These are phyloP conservation scores for Sporothrix schenckii DNA, from an alignment of 2,329 filamentous ascomycete species.

Conservation along the genomic window DNA sequence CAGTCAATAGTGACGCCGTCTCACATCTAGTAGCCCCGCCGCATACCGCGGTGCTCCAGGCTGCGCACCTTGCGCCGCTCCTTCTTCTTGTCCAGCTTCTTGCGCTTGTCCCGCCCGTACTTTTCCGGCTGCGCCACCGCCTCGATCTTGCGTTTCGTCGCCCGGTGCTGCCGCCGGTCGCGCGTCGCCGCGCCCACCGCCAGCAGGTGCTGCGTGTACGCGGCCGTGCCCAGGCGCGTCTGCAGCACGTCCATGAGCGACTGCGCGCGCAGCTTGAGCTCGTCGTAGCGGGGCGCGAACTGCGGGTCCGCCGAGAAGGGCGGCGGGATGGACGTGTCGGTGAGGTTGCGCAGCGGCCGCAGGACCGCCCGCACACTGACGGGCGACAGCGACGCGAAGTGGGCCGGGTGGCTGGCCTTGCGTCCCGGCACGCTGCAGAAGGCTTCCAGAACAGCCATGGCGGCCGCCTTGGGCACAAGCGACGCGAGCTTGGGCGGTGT, in stretches of 20 bases:
- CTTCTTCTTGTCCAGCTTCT: slow-evolving; percentile 82
- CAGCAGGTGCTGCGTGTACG: slow-evolving; percentile 74
- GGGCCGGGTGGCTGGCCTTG: slow-evolving; percentile 48
- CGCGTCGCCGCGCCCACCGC: slow-evolving; percentile 73
- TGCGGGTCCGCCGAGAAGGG: slow-evolving; percentile 71
- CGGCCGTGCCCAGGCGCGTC: slow-evolving; percentile 77
- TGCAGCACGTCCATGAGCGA: slow-evolving; percentile 82
- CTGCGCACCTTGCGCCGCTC: slow-evolving; percentile 79
- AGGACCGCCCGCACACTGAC: slow-evolving; percentile 63
- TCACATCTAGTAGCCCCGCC: slow-evolving; percentile 64
- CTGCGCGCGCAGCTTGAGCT: slow-evolving; percentile 70
- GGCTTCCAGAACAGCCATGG: slow-evolving; percentile 72
- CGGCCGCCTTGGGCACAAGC: slow-evolving; percentile 73
- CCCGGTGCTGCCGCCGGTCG: slow-evolving; percentile 70
- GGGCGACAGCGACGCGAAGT: slow-evolving; percentile 51
- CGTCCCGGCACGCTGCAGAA: slow-evolving; percentile 57
- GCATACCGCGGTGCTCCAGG: slow-evolving; percentile 68
- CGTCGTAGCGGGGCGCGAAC: slow-evolving; percentile 71
- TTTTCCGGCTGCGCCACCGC: slow-evolving; percentile 80
- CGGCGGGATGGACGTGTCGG: slow-evolving; percentile 72
- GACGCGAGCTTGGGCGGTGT: slow-evolving; percentile 63
- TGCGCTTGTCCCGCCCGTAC: slow-evolving; percentile 76
- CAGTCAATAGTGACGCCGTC: too few relatives aligned
- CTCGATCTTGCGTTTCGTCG: slow-evolving; percentile 86
- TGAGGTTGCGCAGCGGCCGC: slow-evolving; percentile 74